Evolutionary conservation across 352 stramenopile species (phyloP), one percentile per base, ranked within the genome.

Genomic region (Pythium biforme): DNA sequence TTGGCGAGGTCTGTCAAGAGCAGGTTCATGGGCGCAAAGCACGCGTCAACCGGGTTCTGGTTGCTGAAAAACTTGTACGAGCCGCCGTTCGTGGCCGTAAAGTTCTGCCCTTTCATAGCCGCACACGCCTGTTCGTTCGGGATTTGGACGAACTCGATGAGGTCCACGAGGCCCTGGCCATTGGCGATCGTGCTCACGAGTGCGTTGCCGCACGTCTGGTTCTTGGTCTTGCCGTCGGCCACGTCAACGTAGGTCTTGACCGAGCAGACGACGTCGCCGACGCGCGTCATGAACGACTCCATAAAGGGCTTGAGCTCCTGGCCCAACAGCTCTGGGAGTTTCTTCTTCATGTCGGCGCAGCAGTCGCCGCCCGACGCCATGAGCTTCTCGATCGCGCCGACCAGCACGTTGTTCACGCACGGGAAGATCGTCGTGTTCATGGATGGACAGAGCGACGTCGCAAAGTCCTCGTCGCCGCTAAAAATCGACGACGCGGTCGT

Each of bases 1-100:
- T 70, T 62, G 26, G 29, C 64, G 27, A 78, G 29, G 23, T 75
- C 69, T 8, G 62, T 74, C 27, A 81, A 58, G 27, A 81, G 51
- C n/a, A 61, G 19, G 52, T 81, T 73, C 45, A 76, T 45, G 5
- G 73, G 73, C 8, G 64, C 68, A 47, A 77, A 81, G 59, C 73
- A 81, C 33, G 64, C 55, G 34, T 78, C 73, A 14, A 76, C 34
- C 22, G 70, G 37, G 20, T 34, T 23, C 47, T 69, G 66, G 51
- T 57, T 63, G 19, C 31, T 47, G 41, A 81, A 81, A 33, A 77
- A 67, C 54, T 70, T 55, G 55, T 59, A 72, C 11, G 45, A 45
- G 12, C 55, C 34, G 20, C 62, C 70, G 17, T 40, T 69, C 3
- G 70, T 76, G 19, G 62, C 60, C 10, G 62, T 69, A 33, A 78